Base-by-base conservation (phyloP, 2,329 filamentous ascomycete species). In the Tolypocladium tundrense region DNA sequence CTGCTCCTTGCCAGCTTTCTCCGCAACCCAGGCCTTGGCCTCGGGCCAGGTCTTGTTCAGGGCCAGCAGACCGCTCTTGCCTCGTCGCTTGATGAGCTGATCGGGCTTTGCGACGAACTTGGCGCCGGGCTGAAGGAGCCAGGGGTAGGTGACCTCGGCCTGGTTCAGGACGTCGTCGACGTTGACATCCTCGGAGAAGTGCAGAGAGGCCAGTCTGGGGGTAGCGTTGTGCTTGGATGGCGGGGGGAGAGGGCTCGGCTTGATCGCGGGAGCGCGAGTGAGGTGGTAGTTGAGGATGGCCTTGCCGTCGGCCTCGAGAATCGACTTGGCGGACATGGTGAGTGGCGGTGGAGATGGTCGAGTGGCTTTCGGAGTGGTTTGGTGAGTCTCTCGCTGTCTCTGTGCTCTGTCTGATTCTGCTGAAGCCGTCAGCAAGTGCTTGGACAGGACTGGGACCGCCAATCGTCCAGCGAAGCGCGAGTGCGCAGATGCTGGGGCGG, bases 281-380 rank as follows among this genome's bases (percentile, higher is more conserved):
- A 99, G 91, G 84, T 97, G 94, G 85, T 97, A 99, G 89, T 97
- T 97, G 85, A 99, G 85, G 82, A 99, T 97, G 85, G 94, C 94
- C 89, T 99, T 99, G 86, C 94, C 94, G 82, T 99, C 94, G 83
- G 93, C 93, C 84, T 99, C 94, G 83, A 89, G 80, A 74, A 99
- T 97, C 67, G 93, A 89, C 82, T 99, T 99, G 77, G 94, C 75
- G 66, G 75, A 77, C 75, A 77, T 77, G 67, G 60, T 73, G 69
- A 63, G 64, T 64, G 66, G 37, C 14, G 37, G 65, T 61, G 62
- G 63, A 60, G 60, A 63, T 61, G 62, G 62, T 60, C 60, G 62
- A 60, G 58, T 57, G 60, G 55, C 21, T 50, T 14, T 42, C 40
- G 41, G 57, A 21, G 37, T 33, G 55, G 42, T 27, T 42, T 21